Evolutionary conservation across 106 monocot species (phyloP).

Genomic region (Dioscorea dumetorum): DNA sequence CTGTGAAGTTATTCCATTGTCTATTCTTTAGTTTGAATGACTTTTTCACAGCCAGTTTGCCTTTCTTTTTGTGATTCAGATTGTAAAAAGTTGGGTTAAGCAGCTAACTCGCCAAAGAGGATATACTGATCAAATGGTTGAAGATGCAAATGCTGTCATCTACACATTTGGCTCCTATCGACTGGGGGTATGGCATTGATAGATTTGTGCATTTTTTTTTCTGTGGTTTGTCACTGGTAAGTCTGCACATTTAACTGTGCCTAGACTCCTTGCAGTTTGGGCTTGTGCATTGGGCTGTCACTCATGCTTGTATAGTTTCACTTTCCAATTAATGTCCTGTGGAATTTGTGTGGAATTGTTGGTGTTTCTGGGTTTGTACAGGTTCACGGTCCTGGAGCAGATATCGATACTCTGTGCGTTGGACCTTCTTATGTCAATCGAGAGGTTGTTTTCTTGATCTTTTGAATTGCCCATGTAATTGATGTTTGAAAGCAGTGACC

Average conservation of each 20-base stretch:
- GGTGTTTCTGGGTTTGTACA: slow-evolving; percentile 8
- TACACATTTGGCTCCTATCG: slow-evolving; percentile 98
- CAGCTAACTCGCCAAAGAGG: slow-evolving; percentile 75
- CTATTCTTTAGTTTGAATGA: too few species aligned
- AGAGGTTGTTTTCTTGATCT: slow-evolving; percentile 30
- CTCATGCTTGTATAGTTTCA: too few species aligned
- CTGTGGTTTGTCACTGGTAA: neutral
- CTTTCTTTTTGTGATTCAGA: slow-evolving; percentile 26
- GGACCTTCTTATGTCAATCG: slow-evolving; percentile 98
- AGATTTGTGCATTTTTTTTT: neutral
- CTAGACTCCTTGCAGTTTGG: too few species aligned
- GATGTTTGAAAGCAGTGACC: neutral
- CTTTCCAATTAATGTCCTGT: too few species aligned
- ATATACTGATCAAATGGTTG: slow-evolving; percentile 91
- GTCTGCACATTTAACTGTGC: too few species aligned
- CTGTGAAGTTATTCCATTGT: too few species aligned
- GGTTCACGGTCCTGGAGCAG: slow-evolving; percentile 95
- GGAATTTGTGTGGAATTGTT: too few species aligned
- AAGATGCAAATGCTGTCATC: slow-evolving; percentile 93
- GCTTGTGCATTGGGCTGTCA: too few species aligned
- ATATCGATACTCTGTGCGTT: slow-evolving; percentile 92
- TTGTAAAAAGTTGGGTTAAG: slow-evolving; percentile 95
- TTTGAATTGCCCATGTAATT: too few species aligned
- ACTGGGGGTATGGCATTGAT: slow-evolving; percentile 57
- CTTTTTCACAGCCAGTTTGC: too few species aligned